These are phyloP conservation scores for Diaporthe capsici DNA, from an alignment of 2,329 filamentous ascomycete genomes.

Conservation along the genomic window DNA sequence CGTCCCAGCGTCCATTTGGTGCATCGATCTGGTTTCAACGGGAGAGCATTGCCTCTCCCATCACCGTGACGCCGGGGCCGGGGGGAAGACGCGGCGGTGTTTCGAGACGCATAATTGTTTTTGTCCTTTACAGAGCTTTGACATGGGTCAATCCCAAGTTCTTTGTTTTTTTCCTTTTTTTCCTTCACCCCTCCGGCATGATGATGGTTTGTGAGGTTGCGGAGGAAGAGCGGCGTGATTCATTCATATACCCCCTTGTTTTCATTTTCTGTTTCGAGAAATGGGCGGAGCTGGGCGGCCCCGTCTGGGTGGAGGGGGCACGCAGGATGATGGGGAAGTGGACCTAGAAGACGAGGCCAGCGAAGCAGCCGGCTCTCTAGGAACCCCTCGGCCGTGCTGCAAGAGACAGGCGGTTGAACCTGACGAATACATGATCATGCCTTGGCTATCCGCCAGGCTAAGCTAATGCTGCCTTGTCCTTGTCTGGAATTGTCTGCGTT, in stretches of 20 bases:
- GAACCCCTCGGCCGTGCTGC: not conserved
- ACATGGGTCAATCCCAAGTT: conserved; percentile 5
- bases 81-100: not conserved
- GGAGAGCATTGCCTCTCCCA: not conserved
- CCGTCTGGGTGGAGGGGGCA: not conserved
- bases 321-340: conserved; percentile 28
- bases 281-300: not conserved
- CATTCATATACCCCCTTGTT: conserved; percentile 35
- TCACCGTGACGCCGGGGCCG: not conserved
- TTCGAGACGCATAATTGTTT: conserved; percentile 19
- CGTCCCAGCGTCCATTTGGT: conserved; percentile 1
- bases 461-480: not conserved
- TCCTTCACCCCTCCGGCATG: not conserved
- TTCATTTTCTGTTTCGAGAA: conserved; percentile 31
- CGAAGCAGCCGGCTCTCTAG: conserved; percentile 22
- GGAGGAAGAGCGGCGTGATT: conserved; percentile 23
- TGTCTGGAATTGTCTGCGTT: not conserved
- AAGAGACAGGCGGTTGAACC: conserved; percentile 16
- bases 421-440: conserved; percentile 30
- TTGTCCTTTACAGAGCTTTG: conserved; percentile 12
- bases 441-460: conserved; percentile 5
- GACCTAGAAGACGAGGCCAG: conserved; percentile 6
- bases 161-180: not conserved
- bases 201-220: conserved; percentile 20
- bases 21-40: not conserved